These are phyloP conservation scores for Datisca glomerata DNA, from an alignment of 306 rosid species.

Conservation along the genomic window DNA sequence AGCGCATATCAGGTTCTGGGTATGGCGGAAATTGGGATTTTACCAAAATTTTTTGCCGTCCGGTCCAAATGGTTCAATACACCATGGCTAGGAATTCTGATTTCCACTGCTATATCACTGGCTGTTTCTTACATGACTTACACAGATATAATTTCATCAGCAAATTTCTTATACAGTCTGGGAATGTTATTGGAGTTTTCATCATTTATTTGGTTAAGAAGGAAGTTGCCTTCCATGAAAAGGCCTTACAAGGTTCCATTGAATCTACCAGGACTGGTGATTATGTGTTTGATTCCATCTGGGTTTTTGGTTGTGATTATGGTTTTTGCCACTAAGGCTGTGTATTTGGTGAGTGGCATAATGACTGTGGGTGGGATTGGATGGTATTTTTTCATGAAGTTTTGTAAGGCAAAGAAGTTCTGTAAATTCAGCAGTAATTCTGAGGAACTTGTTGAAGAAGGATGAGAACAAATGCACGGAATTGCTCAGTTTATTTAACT, in stretches of 20 bases:
- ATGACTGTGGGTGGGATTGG: constrained; percentile 3
- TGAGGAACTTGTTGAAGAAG: not conserved
- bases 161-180: constrained; percentile 6
- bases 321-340: constrained; percentile 7
- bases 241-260: constrained; percentile 11
- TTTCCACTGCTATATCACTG: not conserved
- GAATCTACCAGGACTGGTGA: not conserved
- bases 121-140: constrained; percentile 5
- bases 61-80: constrained; percentile 4
- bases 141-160: constrained; percentile 2
- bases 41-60: constrained; percentile 1
- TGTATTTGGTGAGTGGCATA: constrained; percentile 6
- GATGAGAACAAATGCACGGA: too few species aligned
- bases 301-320: constrained; percentile 7
- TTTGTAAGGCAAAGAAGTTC: constrained; percentile 8
- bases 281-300: constrained; percentile 7
- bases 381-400: constrained; percentile 7
- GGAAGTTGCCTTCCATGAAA: constrained; percentile 3
- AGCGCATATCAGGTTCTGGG: constrained; percentile 7
- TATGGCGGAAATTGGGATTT: constrained; percentile 11
- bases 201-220: constrained; percentile 1
- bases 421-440: not conserved
- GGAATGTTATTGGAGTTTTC: constrained; percentile 10
- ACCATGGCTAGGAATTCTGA: constrained; percentile 7
- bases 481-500: too few species aligned